Evolutionary conservation across 1,284 basidiomycete genomes (phyloP).

Genomic region (Irpex rosettiformis): DNA sequence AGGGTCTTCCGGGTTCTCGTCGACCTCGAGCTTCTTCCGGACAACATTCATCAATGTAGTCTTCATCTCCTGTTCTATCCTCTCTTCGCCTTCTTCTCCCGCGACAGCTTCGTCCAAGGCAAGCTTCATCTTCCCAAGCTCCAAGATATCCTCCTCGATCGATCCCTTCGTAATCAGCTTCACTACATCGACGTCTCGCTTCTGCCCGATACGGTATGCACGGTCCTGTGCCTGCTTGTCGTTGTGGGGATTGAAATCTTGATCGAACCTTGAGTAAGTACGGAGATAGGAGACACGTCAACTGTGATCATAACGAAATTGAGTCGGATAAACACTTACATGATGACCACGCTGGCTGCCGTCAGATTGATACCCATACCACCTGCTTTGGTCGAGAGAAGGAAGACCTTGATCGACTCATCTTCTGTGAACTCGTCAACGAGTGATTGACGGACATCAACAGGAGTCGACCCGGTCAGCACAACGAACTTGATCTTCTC

Average conservation of each 20-base stretch:
- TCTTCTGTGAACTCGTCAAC: constrained; percentile 99
- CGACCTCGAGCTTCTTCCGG: constrained; percentile 61
- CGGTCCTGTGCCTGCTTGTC: constrained; percentile 97
- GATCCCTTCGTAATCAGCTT: constrained; percentile 92
- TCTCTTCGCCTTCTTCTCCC: constrained; percentile 57
- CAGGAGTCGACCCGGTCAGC: constrained; percentile 93
- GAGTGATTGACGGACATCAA: constrained; percentile 89
- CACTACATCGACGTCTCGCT: constrained; percentile 86
- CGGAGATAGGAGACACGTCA: too few species aligned
- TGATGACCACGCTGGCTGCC: constrained; percentile 90
- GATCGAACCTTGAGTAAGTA: constrained; percentile 86
- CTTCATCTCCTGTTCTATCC: constrained; percentile 78
- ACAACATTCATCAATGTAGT: constrained; percentile 78
- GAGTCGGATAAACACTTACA: constrained; percentile 48
- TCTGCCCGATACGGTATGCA: constrained; percentile 97
- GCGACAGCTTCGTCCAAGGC: constrained; percentile 91
- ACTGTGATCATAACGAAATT: too few species aligned
- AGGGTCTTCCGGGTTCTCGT: constrained; percentile 29
- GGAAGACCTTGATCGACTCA: constrained; percentile 85
- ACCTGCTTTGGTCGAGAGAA: constrained; percentile 95
- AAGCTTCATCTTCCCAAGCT: constrained; percentile 87
- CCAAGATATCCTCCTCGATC: constrained; percentile 95
- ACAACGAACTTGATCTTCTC: constrained; percentile 78
- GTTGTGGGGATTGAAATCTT: constrained; percentile 93
- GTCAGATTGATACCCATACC: constrained; percentile 92